Percentiles rank a stretch among this genome's conserved stretches.
These are phyloP conservation scores for Blumeria hordei DNA, from an alignment of 2,329 filamentous ascomycete genomes.

Conservation along the genomic window DNA sequence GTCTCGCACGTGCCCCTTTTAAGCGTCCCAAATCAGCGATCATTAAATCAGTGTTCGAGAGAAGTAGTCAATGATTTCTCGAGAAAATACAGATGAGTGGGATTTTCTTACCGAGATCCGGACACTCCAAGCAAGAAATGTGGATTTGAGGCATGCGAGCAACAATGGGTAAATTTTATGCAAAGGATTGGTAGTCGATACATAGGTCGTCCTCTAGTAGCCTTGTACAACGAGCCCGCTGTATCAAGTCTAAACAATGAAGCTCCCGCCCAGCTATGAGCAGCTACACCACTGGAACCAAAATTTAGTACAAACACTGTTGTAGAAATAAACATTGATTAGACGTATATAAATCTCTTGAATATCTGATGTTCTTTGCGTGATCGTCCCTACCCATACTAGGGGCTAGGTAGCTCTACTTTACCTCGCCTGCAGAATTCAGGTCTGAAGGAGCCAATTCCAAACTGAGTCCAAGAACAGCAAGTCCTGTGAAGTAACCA, in stretches of 20 bases:
- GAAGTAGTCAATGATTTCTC: no score
- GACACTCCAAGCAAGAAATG: no score
- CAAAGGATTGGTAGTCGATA: no score
- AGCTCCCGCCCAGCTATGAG: background rate
- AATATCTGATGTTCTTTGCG: background rate
- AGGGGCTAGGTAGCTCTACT: background rate
- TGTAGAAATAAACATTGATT: background rate
- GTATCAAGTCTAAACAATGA: background rate
- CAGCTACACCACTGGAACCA: background rate
- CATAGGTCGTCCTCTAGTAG: background rate
- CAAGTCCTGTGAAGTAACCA: background rate
- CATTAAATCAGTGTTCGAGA: no score
- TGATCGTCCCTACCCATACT: conserved; percentile 1
- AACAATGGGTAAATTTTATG: no score
- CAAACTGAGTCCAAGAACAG: background rate
- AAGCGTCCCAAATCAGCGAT: no score
- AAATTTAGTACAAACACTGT: background rate
- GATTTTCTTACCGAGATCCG: no score
- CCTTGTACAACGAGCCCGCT: background rate
- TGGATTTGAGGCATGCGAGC: no score
- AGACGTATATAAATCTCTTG: background rate
- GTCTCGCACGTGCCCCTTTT: no score
- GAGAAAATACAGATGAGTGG: no score
- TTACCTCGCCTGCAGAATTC: conserved; percentile 1
- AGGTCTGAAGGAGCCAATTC: background rate